Base-by-base conservation (phyloP, 2,329 filamentous ascomycete genomes). In the Fusarium abutilonis region DNA sequence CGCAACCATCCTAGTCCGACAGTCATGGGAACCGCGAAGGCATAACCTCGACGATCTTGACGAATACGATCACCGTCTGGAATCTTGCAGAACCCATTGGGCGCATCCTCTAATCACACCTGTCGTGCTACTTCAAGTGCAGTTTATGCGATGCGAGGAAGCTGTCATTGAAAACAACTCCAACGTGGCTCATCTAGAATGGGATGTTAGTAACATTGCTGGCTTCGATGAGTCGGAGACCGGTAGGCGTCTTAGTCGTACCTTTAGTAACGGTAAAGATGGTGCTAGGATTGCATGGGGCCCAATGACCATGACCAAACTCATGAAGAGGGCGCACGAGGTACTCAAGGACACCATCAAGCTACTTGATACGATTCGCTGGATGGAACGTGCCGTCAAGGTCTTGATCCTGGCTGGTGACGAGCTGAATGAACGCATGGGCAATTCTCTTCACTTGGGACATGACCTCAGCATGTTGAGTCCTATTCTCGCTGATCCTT, bases 301-400 rank as follows among this genome's bases (percentile, higher is more conserved):
- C 0, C 76, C 76, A 3, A 78, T 78, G 65, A 78, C 78, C 42
- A 80, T 79, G 56, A 80, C 79, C 4, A 76, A 78, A 44, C 73
- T 81, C 15, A 81, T 81, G 79, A 80, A 80, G 65, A 74, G 78
- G 44, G 79, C 79, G 0, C 79, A 81, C 32, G 78, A 80, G 36
- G 78, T 79, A 2, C 68, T 81, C 21, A 80, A 80, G 51, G 76
- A 76, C 11, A 77, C 77, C 2, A 80, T 81, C 46, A 77, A 80
- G 51, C 68, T 81, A 9, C 72, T 81, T 1, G 78, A 81, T 43
- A 81, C 79, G 1, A 73, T 81, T 29, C 70, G 77, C 19, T 81
- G 79, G 79, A 80, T 80, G 75, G 79, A 81, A 59, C 74, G 79
- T 8, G 78, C 77, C 2, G 67, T 80, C 31, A 79, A 79, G 60